phyloP scores from a whole-genome alignment of 2,329 filamentous ascomycete genomes.

The Hypoxylon sp. region DNA sequence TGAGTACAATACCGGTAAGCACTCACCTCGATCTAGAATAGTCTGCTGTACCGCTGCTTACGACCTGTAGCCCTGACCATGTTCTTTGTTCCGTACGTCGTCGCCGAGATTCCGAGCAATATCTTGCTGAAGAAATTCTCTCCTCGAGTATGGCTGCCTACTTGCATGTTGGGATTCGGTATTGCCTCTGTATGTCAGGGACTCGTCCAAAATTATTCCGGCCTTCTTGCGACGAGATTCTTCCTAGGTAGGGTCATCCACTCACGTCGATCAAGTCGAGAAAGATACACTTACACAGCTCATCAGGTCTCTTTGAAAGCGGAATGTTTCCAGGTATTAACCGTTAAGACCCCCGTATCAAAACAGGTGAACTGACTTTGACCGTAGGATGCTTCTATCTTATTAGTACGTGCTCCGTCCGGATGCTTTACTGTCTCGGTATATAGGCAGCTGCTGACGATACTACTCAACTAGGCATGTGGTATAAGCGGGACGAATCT shows the following conservation, averaged over 20 bases:
- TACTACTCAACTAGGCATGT: constrained; percentile 66
- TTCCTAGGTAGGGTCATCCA: constrained; percentile 63
- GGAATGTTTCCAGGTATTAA: constrained; percentile 60
- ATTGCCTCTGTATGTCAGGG: constrained; percentile 79
- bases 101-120: constrained; percentile 77
- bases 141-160: constrained; percentile 62
- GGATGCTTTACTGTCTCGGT: neutral
- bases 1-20: constrained; percentile 71
- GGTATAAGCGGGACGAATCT: constrained; percentile 87
- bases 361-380: constrained; percentile 23
- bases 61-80: constrained; percentile 67
- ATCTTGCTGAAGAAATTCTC: constrained; percentile 70
- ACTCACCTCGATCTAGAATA: neutral
- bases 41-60: neutral
- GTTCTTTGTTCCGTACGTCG: constrained; percentile 81
- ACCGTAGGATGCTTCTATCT: constrained; percentile 72
- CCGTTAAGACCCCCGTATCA: neutral
- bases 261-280: neutral
- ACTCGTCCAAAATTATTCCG: constrained; percentile 77
- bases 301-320: constrained; percentile 71
- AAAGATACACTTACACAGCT: neutral
- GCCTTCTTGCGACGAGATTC: constrained; percentile 81
- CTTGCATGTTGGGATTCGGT: constrained; percentile 87
- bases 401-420: constrained; percentile 71
- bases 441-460: constrained; percentile 24